phyloP scores from a whole-genome alignment of 495 filamentous ascomycete genomes.

The Umbilicaria muhlenbergii region DNA sequence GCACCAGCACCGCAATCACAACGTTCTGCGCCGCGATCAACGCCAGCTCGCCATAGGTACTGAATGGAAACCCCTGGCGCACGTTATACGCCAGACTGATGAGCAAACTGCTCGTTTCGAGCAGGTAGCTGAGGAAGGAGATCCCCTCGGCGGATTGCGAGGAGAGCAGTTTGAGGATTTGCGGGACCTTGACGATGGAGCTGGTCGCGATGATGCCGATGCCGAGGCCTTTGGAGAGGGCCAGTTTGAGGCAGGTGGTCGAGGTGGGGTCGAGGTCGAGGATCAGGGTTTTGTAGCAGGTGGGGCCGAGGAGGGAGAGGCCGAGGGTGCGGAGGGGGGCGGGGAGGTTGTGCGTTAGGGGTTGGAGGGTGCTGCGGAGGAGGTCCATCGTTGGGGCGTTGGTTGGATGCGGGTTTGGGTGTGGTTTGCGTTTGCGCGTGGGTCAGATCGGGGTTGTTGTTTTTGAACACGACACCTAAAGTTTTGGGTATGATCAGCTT shows the following conservation, averaged over 20 bases:
- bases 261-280: conserved; percentile 61
- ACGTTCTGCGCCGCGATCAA: conserved; percentile 86
- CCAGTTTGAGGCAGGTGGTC: conserved; percentile 64
- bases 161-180: conserved; percentile 76
- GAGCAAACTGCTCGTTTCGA: conserved; percentile 74
- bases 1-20: conserved; percentile 65
- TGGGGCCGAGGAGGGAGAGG: conserved; percentile 60
- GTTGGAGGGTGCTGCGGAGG: conserved; percentile 52
- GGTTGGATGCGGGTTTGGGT: too few species aligned
- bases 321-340: conserved; percentile 58
- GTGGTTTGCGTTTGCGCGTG: too few species aligned
- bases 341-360: conserved; percentile 67
- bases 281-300: conserved; percentile 71
- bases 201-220: conserved; percentile 82
- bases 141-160: conserved; percentile 69
- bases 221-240: conserved; percentile 80
- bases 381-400: conserved; percentile 20
- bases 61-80: conserved; percentile 82
- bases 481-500: too few species aligned
- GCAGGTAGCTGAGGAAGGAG: conserved; percentile 75
- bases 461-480: too few species aligned
- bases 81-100: conserved; percentile 82
- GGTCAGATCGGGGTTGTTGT: too few species aligned
- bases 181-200: conserved; percentile 85
- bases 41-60: conserved; percentile 88